Percentiles rank a stretch among this genome's conserved stretches.
These are phyloP conservation scores for Apophysomyces trapeziformis DNA, from an alignment of 371 early-diverging fungal species.

Conservation along the genomic window DNA sequence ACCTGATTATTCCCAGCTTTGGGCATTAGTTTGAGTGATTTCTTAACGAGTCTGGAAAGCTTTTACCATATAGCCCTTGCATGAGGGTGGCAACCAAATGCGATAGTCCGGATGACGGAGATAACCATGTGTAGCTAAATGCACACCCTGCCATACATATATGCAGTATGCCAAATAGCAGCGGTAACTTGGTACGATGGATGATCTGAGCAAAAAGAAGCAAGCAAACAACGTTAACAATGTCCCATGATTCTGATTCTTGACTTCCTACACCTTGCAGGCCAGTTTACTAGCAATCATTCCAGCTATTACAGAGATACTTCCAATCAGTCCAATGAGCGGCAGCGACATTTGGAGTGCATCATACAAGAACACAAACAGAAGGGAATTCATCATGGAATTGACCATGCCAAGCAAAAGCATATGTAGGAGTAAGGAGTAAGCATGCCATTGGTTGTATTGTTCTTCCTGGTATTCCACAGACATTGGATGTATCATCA, in stretches of 20 bases:
- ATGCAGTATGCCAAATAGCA: constrained; percentile 20
- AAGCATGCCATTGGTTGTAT: constrained; percentile 8
- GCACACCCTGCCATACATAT: constrained; percentile 24
- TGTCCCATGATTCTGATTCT: not conserved
- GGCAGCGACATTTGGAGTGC: constrained; percentile 26
- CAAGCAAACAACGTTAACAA: too few relatives aligned
- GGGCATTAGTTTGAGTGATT: not conserved
- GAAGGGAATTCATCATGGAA: constrained; percentile 25
- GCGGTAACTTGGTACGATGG: constrained; percentile 11
- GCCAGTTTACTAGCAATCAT: constrained; percentile 15
- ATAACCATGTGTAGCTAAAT: constrained; percentile 30
- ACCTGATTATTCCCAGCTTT: constrained; percentile 10
- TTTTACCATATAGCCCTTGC: constrained; percentile 34
- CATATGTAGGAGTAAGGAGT: constrained; percentile 11
- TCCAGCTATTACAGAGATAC: constrained; percentile 13
- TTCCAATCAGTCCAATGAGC: constrained; percentile 21
- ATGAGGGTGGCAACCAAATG: constrained; percentile 22
- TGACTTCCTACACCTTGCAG: constrained; percentile 9
- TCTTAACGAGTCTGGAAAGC: not conserved
- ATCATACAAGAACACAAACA: constrained; percentile 24
- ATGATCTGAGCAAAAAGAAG: constrained; percentile 13
- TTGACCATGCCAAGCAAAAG: constrained; percentile 16
- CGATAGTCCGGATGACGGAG: constrained; percentile 17
- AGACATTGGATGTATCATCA: constrained; percentile 4
- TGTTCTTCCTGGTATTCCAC: constrained; percentile 7